These are phyloP conservation scores for Fusarium miscanthi DNA, from an alignment of 2,329 filamentous ascomycete species.

Conservation along the genomic window DNA sequence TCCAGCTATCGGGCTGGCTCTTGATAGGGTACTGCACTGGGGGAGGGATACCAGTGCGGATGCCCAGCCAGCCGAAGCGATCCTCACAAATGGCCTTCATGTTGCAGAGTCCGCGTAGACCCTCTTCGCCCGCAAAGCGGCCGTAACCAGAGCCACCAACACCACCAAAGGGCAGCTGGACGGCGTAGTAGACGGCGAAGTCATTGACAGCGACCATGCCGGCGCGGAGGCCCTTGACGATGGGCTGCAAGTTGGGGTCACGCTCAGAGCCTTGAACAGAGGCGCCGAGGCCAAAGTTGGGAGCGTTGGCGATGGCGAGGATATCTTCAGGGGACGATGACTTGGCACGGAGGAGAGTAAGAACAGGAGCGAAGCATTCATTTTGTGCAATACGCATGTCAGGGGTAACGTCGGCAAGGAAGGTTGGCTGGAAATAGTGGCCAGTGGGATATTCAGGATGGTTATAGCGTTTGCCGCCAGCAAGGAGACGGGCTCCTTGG, in stretches of 20 bases:
- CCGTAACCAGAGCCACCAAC: conserved; percentile 92
- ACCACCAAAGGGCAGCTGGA: conserved; percentile 94
- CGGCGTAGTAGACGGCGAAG: conserved; percentile 92
- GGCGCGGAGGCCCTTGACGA: conserved; percentile 76
- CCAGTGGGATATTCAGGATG: conserved; percentile 82
- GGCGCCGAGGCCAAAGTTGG: conserved; percentile 86
- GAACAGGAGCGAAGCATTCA: conserved; percentile 93
- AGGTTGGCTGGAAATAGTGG: conserved; percentile 92
- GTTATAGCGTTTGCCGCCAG: conserved; percentile 76
- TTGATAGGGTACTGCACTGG: conserved; percentile 84
- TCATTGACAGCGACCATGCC: conserved; percentile 98
- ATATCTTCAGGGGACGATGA: conserved; percentile 70
- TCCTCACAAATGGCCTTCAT: conserved; percentile 88
- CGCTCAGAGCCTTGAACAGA: conserved; percentile 82
- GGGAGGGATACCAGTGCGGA: conserved; percentile 82
- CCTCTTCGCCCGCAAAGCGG: conserved; percentile 91
- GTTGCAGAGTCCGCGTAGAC: conserved; percentile 86
- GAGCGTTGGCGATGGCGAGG: conserved; percentile 83
- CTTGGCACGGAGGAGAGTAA: conserved; percentile 81
- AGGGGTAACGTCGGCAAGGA: conserved; percentile 88
- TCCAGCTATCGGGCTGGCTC: conserved; percentile 72
- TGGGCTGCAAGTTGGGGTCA: conserved; percentile 68
- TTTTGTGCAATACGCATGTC: conserved; percentile 88
- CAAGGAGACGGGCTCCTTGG: conserved; percentile 82
- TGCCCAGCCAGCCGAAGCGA: conserved; percentile 68